Evolutionary conservation across 768 basidiomycete genomes (phyloP), one percentile per base, ranked within the genome.

Genomic region (Cystofilobasidium bisporidii): DNA sequence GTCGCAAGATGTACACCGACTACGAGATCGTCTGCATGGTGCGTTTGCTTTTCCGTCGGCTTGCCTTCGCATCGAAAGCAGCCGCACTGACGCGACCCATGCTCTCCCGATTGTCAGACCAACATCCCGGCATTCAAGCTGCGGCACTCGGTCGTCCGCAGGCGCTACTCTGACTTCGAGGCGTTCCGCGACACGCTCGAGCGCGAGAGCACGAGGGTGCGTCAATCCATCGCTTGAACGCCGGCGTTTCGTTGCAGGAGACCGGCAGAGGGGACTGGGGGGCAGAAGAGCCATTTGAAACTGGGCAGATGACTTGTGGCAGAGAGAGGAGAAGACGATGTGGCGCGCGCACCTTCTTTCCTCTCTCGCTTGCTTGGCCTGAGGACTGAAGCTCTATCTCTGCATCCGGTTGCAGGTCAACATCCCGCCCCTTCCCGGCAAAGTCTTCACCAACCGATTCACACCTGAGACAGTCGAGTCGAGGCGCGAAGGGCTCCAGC

Each of bases 41-140:
- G 67, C 70, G 82, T 74, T 55, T 61, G 9, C 15, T 47, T 48
- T 9, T 10, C n/a, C n/a, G n/a, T n/a, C n/a, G n/a, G n/a, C n/a
- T n/a, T n/a, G n/a, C n/a, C n/a, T n/a, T n/a, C n/a, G n/a, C n/a
- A n/a, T n/a, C n/a, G n/a, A n/a, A n/a, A n/a, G n/a, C n/a, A n/a
- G n/a, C n/a, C n/a, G n/a, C n/a, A n/a, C n/a, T n/a, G n/a, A n/a
- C n/a, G n/a, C n/a, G n/a, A n/a, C n/a, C 30, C 6, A 14, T 30
- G 36, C 22, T 56, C 43, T 47, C 24, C n/a, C 8, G 5, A 40
- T 64, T 45, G 61, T 2, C 72, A 96, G 92, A 98, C 96, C 73
- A 98, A 98, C 78, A 99, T 98, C 73, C 96, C 93, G 40, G 94
- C 94, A 0, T 99, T 99, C 82, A 96, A 97, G 76, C 83, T 98